Percentiles rank a stretch among this genome's conserved stretches.
Evolutionary conservation across 441 rosid genomes (phyloP).

Genomic region (Flueggea neowawraea): DNA sequence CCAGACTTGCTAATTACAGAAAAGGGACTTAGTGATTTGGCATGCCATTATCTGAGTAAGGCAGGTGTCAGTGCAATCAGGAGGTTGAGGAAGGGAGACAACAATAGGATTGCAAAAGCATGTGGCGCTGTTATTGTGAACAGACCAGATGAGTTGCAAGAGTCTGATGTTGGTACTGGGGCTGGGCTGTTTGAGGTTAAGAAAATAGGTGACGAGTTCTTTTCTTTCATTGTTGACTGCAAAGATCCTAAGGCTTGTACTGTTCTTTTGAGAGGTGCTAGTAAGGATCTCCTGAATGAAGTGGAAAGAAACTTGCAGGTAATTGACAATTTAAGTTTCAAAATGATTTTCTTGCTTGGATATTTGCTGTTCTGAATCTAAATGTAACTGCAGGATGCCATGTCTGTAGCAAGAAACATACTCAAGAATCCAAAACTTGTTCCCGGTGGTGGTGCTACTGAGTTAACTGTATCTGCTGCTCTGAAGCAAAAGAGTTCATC

Average conservation of each 20-base stretch:
- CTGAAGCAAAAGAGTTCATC: constrained; percentile 89
- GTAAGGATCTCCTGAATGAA: constrained; percentile 94
- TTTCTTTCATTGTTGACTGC: constrained; percentile 85
- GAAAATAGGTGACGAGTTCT: constrained; percentile 89
- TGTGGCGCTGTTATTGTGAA: constrained; percentile 96
- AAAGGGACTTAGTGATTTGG: constrained; percentile 95
- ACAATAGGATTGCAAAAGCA: constrained; percentile 93
- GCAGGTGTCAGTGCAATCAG: constrained; percentile 95
- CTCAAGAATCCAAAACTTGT: constrained; percentile 91
- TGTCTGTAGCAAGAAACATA: constrained; percentile 96
- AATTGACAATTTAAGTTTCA: constrained; percentile 7
- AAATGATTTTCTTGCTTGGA: not conserved
- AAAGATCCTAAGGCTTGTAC: constrained; percentile 94
- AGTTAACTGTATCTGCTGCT: constrained; percentile 83
- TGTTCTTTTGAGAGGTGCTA: constrained; percentile 86
- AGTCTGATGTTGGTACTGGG: constrained; percentile 89
- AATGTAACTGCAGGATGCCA: constrained; percentile 62
- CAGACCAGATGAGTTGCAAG: constrained; percentile 91
- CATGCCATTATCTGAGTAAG: constrained; percentile 89
- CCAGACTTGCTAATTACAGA: constrained; percentile 92
- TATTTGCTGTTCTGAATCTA: constrained; percentile 14
- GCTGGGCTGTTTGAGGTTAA: constrained; percentile 94
- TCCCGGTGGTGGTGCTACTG: constrained; percentile 97
- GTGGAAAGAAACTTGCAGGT: constrained; percentile 98
- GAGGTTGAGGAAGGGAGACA: constrained; percentile 87